These are phyloP conservation scores for Lipomyces lipofer DNA, from an alignment of 805 yeast genomes.

Conservation along the genomic window DNA sequence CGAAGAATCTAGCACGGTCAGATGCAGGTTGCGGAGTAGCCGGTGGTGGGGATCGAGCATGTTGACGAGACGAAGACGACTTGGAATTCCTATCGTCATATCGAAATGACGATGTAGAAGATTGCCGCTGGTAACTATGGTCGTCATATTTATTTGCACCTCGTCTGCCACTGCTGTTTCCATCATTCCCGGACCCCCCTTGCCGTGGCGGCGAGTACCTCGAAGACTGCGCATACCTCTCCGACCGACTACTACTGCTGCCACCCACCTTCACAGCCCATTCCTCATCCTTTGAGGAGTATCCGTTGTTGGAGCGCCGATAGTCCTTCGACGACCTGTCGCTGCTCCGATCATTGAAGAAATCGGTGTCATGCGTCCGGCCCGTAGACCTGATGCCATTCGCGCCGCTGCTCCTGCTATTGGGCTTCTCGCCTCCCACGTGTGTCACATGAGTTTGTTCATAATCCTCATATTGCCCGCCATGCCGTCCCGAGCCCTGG, in stretches of 20 bases:
- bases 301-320: constrained; percentile 7
- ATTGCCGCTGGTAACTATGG: neutral
- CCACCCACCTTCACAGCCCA: constrained; percentile 22
- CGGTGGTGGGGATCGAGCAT: neutral
- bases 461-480: neutral
- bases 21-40: no score
- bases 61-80: no score
- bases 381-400: no score
- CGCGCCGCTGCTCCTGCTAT: no score
- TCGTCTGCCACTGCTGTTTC: neutral
- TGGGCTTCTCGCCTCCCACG: no score
- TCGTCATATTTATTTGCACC: neutral
- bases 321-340: no score
- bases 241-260: neutral
- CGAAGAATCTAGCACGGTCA: no score
- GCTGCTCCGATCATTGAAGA: no score
- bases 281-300: constrained; percentile 18
- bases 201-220: neutral
- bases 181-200: neutral
- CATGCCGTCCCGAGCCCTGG: neutral
- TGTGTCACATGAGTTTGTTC: no score
- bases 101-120: neutral
- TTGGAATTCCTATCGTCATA: neutral
- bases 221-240: neutral
- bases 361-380: no score